Conservation (phyloP, 2,329 filamentous ascomycete species). For the Ophiostoma sp. region DNA sequence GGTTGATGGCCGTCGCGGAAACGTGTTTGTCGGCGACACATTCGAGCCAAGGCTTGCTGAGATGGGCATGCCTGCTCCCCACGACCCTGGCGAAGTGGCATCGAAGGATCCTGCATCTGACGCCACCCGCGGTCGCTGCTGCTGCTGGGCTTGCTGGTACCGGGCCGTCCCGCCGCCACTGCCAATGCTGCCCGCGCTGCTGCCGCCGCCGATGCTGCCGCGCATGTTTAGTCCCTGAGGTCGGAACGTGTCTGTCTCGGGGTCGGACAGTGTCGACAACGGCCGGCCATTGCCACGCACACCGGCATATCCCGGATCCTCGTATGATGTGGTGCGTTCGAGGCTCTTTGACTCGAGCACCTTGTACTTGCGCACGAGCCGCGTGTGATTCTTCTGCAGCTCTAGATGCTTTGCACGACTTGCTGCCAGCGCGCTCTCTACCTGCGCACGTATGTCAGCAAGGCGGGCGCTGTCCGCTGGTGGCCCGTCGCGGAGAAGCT, state of each 20-base stretch:
- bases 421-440: constrained; percentile 46
- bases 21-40: constrained; percentile 27
- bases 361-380: constrained; percentile 48
- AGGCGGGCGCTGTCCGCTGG: neutral
- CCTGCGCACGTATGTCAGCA: constrained; percentile 34
- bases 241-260: constrained; percentile 32
- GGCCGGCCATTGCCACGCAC: constrained; percentile 18
- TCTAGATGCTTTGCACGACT: constrained; percentile 50
- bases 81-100: constrained; percentile 4
- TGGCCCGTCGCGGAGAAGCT: constrained; percentile 29
- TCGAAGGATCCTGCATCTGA: constrained; percentile 43
- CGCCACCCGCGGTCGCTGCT: constrained; percentile 37
- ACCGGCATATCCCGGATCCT: neutral
- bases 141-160: constrained; percentile 1
- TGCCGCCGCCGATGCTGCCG: constrained; percentile 29
- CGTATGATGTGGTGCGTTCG: constrained; percentile 18
- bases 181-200: constrained; percentile 29
- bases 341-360: constrained; percentile 40
- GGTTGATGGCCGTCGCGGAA: constrained; percentile 33
- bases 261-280: constrained; percentile 25
- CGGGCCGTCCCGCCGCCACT: neutral
- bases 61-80: constrained; percentile 31
- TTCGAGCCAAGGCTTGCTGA: constrained; percentile 30
- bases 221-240: constrained; percentile 32
- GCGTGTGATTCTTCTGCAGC: constrained; percentile 47